These are phyloP conservation scores for Phtheirospermum japonicum DNA, from an alignment of 257 asterid genomes.

Conservation along the genomic window DNA sequence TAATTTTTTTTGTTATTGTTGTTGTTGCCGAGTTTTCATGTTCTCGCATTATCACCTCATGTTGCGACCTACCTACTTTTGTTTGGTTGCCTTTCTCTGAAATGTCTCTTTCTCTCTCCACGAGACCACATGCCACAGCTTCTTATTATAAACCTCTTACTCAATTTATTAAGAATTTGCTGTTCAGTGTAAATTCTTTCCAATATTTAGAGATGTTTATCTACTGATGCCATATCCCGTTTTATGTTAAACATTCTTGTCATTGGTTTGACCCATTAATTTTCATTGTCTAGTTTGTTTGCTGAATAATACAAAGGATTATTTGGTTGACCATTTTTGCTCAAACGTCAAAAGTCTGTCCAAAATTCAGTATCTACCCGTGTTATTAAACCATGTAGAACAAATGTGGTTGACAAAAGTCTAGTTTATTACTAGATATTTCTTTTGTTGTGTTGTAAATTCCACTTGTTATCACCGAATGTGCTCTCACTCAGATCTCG, in stretches of 20 bases:
- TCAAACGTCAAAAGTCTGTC: not conserved
- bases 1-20: not conserved
- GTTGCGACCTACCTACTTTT: constrained; percentile 4
- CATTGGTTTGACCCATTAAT: not conserved
- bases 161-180: not conserved
- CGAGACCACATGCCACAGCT: not conserved
- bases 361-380: not conserved
- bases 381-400: not conserved
- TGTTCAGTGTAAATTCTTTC: not conserved
- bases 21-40: not conserved
- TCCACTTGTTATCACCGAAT: constrained; percentile 14
- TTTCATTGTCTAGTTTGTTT: not conserved
- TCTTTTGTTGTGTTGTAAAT: not conserved
- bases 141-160: not conserved
- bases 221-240: not conserved
- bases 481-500: constrained; percentile 69
- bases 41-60: constrained; percentile 7
- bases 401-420: not conserved
- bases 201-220: no score
- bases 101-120: not conserved
- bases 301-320: not conserved
- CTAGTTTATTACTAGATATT: not conserved
- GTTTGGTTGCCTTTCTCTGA: not conserved
- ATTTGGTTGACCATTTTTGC: not conserved
- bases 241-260: constrained; percentile 3